Evolutionary conservation across 2,329 filamentous ascomycete genomes (phyloP).

Genomic region (Rugonectria rugulosa): DNA sequence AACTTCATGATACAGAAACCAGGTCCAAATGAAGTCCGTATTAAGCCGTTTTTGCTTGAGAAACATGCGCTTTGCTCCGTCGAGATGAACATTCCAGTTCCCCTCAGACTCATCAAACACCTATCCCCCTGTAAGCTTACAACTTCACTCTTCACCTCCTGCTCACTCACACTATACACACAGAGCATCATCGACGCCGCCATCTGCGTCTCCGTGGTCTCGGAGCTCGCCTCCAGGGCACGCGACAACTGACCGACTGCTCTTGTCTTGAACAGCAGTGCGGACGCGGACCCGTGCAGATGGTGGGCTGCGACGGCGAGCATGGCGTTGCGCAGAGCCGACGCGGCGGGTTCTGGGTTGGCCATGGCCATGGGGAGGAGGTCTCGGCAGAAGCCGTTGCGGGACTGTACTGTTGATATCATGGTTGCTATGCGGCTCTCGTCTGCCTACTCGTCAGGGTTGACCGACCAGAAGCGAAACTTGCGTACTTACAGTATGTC

Average conservation of each 20-base stretch:
- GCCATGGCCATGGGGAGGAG: constrained; percentile 55
- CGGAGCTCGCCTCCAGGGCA: constrained; percentile 41
- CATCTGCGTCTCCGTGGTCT: constrained; percentile 47
- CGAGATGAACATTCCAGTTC: constrained; percentile 54
- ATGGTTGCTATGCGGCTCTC: constrained; percentile 50
- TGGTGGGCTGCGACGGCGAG: constrained; percentile 55
- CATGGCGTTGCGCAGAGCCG: constrained; percentile 53
- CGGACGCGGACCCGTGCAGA: constrained; percentile 47
- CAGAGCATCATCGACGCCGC: constrained; percentile 60
- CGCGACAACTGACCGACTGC: constrained; percentile 50
- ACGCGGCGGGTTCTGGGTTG: constrained; percentile 42
- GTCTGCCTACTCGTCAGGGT: too few species aligned
- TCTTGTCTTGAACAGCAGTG: constrained; percentile 51
- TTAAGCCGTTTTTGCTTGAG: constrained; percentile 30
- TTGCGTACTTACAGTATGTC: constrained; percentile 35
- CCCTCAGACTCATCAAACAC: constrained; percentile 58
- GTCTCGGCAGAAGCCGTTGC: constrained; percentile 55
- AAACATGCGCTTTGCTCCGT: constrained; percentile 51
- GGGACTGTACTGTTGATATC: constrained; percentile 55
- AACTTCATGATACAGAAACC: constrained; percentile 57
- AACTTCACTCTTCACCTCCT: not conserved
- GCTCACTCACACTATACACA: constrained; percentile 54
- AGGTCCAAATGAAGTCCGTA: constrained; percentile 52
- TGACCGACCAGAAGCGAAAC: too few species aligned
- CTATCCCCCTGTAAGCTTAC: constrained; percentile 33